Base-by-base conservation (phyloP, 352 stramenopile genomes). In the Phytophthora melonis region DNA sequence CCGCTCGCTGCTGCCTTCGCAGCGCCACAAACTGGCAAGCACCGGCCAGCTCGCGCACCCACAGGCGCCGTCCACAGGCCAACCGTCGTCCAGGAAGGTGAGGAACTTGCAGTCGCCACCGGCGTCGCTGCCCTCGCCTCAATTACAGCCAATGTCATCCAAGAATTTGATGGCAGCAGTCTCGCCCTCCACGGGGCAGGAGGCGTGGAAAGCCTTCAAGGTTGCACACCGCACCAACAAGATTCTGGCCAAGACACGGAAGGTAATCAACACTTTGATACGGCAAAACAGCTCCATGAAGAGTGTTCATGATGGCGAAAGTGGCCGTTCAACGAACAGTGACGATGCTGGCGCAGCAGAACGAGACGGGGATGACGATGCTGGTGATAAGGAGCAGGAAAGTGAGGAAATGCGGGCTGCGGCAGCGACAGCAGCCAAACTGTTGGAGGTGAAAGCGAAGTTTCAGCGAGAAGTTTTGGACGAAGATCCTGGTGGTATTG, bases 151-250 rank as follows among this genome's bases (percentile, higher is more conserved):
- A 8, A 60, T 50, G 41, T 72, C 66, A 19, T 63, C 62, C 9
- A 78, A 71, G 58, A 78, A 75, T 19, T 50, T 70, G 47, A 65
- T 32, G 16, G 47, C 63, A n/a, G 39, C 34, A 13, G 52, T 49
- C 21, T 43, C 62, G 36, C 5, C 52, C 25, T 57, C 63, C 11
- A 68, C 54, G 11, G 72, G 58, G 1, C 63, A 82, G 36, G 83
- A 88, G 7, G 80, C 74, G 2, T 91, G 86, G 86, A 84, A 81
- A 49, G 63, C 86, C 16, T 93, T 91, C 63, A 91, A 90, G 56
- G 59, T 89, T 10, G 86, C 83, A 13, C 77, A 91, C 36, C 83
- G 82, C 1, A 91, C 82, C 5, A 90, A 91, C 66, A 76, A 80
- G 5, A 52, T 93, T 56, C 80, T 93, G 9, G 70, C 76, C 19